Evolutionary conservation across 2,329 filamentous ascomycete species (phyloP), one percentile per base, ranked within the genome.

Genomic region (Diaporthe vaccinii): DNA sequence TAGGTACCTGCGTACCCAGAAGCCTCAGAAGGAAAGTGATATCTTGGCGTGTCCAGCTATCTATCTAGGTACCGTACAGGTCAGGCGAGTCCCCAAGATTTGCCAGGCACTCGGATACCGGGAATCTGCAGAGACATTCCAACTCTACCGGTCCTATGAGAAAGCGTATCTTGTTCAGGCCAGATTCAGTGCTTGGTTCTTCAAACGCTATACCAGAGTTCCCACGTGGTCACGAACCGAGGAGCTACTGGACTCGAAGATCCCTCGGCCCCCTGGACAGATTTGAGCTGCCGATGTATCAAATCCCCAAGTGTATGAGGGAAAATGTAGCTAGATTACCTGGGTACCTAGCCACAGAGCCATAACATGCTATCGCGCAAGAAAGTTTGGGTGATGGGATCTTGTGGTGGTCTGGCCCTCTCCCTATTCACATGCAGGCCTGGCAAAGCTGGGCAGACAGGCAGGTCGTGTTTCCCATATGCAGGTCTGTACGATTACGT

Each of bases 401-500:
- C 2, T 22, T 9, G 20, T 25, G 41, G 14, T 20, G 36, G 62
- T 53, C 22, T 55, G 49, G 44, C 44, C 44, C 20, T 39, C 15
- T 49, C 65, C 65, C 61, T 69, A 55, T 69, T 51, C 49, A 28
- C 46, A 51, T 25, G 62, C 44, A 46, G 62, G 44, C 62, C 44
- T 6, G 31, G 46, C 46, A 25, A 53, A 49, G 61, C 61, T 15
- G 61, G 36, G 10, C 28, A 39, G 62, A 46, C 36, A 46, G 62
- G 46, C 44, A 46, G 28, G 46, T n/a, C 65, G n/a, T 53, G 65
- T 53, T n/a, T 25, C 65, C 41, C 31, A 34, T 28, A n/a, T 68
- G 65, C 46, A 68, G 65, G 41, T 68, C 65, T 68, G 46, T 68
- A 53, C 65, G 46, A 39, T 55, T 69, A 69, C 65, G 49, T 69